Base-by-base conservation (phyloP, 176 grass and related monocot species). In the Thinopyrum elongatum region DNA sequence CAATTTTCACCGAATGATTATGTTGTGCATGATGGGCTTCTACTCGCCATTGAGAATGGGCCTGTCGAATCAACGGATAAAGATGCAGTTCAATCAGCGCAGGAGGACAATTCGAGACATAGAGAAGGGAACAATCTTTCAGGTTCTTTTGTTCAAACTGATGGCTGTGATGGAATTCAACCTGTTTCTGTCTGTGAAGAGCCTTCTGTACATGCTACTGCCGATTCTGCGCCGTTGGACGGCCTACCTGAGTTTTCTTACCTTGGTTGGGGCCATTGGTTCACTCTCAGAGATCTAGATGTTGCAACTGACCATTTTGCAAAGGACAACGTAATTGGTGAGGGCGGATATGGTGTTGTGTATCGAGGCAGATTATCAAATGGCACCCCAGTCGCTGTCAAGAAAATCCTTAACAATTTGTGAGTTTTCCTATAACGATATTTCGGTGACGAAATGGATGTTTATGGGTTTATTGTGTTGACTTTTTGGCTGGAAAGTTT, bases 351-450 rank as follows among this genome's bases (percentile, higher is more conserved):
- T 85, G 93, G 93, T 58, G 76, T 98, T 82, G 97, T 98, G 60
- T 98, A 98, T 80, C 83, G 84, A 67, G 94, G 97, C 51, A 91
- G 86, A 79, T 88, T 98, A 41, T 86, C 95, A 78, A 98, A 98
- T 86, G 94, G 97, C 83, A 75, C 84, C 12, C 90, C 88, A 27
- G 94, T 94, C 22, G 94, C 97, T 81, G 88, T 98, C 72, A 96
- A 96, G 77, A 98, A 94, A 80, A 91, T 98, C 67, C 92, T 98
- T 30, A 98, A 98, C 77, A 98, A 95, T 92, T 49, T 98, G 97
- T 98, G 87, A 90, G 92, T 35, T 46, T 88, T 77, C 77, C 66
- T 29, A 22, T 87, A 0, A 72, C 47, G 4, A 36, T 65, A 13
- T 73, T 91, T 80, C 1, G 23, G 42, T 76, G 5, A 67, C 47